These are phyloP conservation scores for Gomphus sp. DNA, from an alignment of 1,284 basidiomycete species.

Conservation along the genomic window DNA sequence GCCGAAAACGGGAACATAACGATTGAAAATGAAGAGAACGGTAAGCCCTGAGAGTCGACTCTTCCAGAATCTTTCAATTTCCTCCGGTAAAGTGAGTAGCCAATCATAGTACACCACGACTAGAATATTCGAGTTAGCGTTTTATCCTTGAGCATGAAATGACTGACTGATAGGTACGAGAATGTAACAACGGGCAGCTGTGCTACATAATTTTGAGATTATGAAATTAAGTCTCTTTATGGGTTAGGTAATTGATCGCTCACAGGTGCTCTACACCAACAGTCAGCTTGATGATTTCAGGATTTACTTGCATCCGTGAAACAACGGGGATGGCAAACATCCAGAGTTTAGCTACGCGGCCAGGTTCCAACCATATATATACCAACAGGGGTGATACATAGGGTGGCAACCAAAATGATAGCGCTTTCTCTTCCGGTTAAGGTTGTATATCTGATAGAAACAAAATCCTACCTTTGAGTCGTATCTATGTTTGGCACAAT, in stretches of 20 bases:
- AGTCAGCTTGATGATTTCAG: background rate
- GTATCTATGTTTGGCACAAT: too few species aligned
- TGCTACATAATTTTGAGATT: background rate
- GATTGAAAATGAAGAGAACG: constrained; percentile 33
- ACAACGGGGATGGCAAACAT: background rate
- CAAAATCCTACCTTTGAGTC: too few species aligned
- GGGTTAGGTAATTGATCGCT: background rate
- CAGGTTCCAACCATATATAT: too few species aligned
- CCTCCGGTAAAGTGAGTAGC: constrained; percentile 18
- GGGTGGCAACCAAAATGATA: too few species aligned
- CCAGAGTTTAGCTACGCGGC: background rate
- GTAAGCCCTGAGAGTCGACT: constrained; percentile 26
- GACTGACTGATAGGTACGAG: background rate
- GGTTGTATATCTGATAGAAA: too few species aligned
- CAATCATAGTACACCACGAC: constrained; percentile 15
- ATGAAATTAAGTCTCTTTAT: background rate
- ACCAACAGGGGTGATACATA: too few species aligned
- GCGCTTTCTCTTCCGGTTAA: too few species aligned
- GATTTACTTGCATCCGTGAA: background rate
- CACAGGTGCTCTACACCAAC: background rate
- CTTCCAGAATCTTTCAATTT: constrained; percentile 32
- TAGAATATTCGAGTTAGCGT: background rate
- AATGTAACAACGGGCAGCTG: background rate
- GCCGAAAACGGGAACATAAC: constrained; percentile 31
- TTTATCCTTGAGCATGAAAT: background rate